Conservation (phyloP, 192 early-diverging fungal genomes). For the Backusella morwellensis region DNA sequence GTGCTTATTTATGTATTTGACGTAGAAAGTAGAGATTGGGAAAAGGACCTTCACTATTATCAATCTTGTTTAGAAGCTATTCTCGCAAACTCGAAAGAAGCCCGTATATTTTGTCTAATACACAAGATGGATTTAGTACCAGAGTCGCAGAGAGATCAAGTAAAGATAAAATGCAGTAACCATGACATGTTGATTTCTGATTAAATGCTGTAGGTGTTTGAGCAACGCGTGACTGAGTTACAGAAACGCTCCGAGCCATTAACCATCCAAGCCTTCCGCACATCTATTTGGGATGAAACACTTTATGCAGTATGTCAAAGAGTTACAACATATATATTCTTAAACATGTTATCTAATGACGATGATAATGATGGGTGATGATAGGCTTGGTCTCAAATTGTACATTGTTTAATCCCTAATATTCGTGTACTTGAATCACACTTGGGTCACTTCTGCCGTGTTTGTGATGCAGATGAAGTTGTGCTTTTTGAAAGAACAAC, state of each 20-base stretch:
- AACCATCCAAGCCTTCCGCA: constrained; percentile 67
- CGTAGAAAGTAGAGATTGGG: constrained; percentile 86
- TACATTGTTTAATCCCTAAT: constrained; percentile 94
- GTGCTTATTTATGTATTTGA: constrained; percentile 99
- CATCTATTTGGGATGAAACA: constrained; percentile 92
- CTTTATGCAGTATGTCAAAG: constrained; percentile 66
- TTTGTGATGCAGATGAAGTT: constrained; percentile 93
- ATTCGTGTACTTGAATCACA: constrained; percentile 77
- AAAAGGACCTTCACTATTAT: constrained; percentile 91
- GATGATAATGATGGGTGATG: neutral
- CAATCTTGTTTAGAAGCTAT: constrained; percentile 87
- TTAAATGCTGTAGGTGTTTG: constrained; percentile 53
- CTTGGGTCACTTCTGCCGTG: constrained; percentile 72
- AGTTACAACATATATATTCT: constrained; percentile 15
- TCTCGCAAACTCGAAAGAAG: constrained; percentile 76
- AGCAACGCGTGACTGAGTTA: constrained; percentile 63
- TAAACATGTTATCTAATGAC: neutral
- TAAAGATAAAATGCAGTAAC: constrained; percentile 28
- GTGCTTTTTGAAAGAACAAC: constrained; percentile 94
- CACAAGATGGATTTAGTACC: constrained; percentile 98
- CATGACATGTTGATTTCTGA: constrained; percentile 18
- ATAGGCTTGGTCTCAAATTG: constrained; percentile 96
- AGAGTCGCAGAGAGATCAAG: constrained; percentile 66
- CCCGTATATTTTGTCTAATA: constrained; percentile 92
- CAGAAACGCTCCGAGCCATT: constrained; percentile 66